phyloP scores from a whole-genome alignment of 345 rosid species.

The Anastatica hierochuntica region DNA sequence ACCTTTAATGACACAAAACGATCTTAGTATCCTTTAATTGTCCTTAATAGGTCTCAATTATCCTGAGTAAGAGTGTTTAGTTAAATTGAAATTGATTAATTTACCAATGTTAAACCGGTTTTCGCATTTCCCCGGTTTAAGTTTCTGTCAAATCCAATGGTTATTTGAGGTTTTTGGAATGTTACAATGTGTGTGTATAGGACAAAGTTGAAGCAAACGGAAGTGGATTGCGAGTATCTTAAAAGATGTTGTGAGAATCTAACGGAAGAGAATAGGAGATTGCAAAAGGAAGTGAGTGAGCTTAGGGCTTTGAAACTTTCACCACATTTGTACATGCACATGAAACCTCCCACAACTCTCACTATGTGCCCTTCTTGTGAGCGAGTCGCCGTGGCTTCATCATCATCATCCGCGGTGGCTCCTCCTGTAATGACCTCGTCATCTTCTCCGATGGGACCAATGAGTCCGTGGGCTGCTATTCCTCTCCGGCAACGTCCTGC shows the following conservation, averaged over 20 bases:
- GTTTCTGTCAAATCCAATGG: not conserved
- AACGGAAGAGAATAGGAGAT: constrained; percentile 59
- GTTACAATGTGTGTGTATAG: constrained; percentile 27
- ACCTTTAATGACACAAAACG: constrained; percentile 5
- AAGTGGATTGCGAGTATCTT: constrained; percentile 74
- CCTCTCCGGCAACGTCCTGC: constrained; percentile 31
- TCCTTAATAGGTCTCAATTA: too few relatives aligned
- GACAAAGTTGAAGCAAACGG: constrained; percentile 88
- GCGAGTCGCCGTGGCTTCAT: constrained; percentile 45
- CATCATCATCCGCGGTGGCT: constrained; percentile 27
- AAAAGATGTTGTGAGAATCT: constrained; percentile 75
- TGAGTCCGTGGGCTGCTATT: constrained; percentile 47
- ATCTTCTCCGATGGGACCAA: constrained; percentile 16
- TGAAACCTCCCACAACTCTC: constrained; percentile 86
- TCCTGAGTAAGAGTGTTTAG: too few relatives aligned
- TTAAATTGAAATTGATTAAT: too few relatives aligned
- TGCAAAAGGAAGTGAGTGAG: constrained; percentile 83
- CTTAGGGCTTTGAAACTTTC: constrained; percentile 76
- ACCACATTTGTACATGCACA: constrained; percentile 71
- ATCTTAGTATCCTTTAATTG: not conserved
- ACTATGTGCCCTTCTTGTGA: constrained; percentile 90
- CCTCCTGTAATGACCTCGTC: constrained; percentile 29
- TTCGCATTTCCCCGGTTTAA: not conserved
- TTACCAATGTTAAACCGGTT: not conserved
- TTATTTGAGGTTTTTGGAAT: not conserved